A percentile compares a stretch with the other conserved stretches of the same genome.
These are phyloP conservation scores for Trichoderma sp. DNA, from an alignment of 2,329 filamentous ascomycete species.

Conservation along the genomic window DNA sequence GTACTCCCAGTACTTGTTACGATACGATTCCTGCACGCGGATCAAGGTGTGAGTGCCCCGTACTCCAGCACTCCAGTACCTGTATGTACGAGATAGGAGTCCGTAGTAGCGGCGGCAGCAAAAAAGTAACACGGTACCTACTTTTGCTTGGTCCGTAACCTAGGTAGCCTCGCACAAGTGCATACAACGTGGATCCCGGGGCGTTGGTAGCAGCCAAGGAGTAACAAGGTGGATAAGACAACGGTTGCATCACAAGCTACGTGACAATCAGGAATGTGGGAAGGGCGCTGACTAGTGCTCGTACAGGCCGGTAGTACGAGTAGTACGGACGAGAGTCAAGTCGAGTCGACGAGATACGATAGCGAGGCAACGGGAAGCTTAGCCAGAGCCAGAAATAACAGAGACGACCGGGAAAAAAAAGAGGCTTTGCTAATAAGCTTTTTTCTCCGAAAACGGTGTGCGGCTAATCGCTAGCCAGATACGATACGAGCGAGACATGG, in stretches of 20 bases:
- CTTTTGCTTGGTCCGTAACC: background rate
- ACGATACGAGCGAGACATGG: background rate
- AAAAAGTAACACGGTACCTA: background rate
- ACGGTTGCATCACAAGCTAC: conserved; percentile 20
- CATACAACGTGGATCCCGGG: conserved; percentile 20
- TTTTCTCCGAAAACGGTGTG: background rate
- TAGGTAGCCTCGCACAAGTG: conserved; percentile 3
- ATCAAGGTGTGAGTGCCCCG: background rate
- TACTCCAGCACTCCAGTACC: background rate
- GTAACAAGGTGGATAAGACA: conserved; percentile 13
- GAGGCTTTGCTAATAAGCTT: background rate
- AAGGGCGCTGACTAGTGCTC: conserved; percentile 18
- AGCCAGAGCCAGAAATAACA: background rate
- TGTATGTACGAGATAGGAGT: conserved; percentile 16
- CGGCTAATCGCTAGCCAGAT: background rate
- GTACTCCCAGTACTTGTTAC: too few relatives aligned
- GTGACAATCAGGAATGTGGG: conserved; percentile 21
- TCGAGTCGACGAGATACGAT: too few relatives aligned
- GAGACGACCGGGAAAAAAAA: background rate
- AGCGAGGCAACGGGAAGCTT: background rate
- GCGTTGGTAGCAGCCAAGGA: conserved; percentile 20
- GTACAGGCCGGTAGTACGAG: background rate
- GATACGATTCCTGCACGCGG: background rate
- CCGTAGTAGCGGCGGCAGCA: background rate
- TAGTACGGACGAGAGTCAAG: background rate